Evolutionary conservation across 306 rosid species (phyloP), one percentile per base, ranked within the genome.

Genomic region (Trichosanthes cucumerina): DNA sequence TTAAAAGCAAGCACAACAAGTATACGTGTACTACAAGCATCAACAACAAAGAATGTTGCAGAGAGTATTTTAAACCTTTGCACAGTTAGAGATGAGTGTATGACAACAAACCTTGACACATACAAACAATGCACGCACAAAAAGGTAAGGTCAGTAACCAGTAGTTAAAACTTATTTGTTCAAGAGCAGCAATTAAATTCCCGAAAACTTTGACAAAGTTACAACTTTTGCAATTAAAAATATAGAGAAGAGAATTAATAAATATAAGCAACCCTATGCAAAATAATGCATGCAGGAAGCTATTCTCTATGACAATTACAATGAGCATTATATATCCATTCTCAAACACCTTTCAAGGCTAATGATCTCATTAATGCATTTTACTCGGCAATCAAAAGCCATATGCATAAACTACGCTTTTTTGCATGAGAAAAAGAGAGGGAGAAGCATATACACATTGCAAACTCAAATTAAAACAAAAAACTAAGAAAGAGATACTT

Each of bases 401-500:
- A 50, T 31, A 74, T 74, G 63, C 78, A 52, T 33, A 74, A 50
- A 74, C 78, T 15, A 15, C 47, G 77, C 18, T 47, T 46, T 72
- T 72, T 7, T 9, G 18, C 28, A 24, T 18, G 9, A 28, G 39
- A 74, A 14, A 28, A 24, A 74, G 21, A 38, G 47, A n/a, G 18
- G 5, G n/a, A 54, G 68, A 56, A 9, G 36, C 53, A 2, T 49
- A 73, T 46, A 14, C 68, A 65, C 63, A 19, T 33, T 21, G 31
- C 26, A 62, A 41, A 19, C 56, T 10, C 75, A 69, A 57, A 60
- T 49, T 43, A 56, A 62, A 63, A 52, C 16, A 28, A 28, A 28
- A 18, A 78, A 82, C 79, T 57, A 65, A 71, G 65, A 15, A 12
- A 43, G 49, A 83, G 68, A 81, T 14, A 86, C 98, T 88, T 86